Evolutionary conservation across 495 filamentous ascomycete species (phyloP), one percentile per base, ranked within the genome.

Genomic region (Hypoxylon lienhwacheense): DNA sequence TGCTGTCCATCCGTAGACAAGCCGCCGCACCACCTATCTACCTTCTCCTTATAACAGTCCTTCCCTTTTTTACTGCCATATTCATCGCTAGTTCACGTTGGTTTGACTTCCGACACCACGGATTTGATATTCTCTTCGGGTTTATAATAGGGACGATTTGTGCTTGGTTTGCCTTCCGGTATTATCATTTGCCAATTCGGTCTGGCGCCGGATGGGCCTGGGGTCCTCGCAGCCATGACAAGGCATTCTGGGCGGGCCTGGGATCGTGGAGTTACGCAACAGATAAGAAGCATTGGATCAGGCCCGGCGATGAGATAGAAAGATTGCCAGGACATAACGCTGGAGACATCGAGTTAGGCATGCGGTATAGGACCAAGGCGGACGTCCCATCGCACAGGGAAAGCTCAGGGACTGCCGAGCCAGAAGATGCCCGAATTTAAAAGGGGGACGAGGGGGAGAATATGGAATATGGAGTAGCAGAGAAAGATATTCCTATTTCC

Each of bases 81-180:
- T 83, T 78, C 55, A 73, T 85, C 36, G 67, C 81, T 16, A 74
- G 78, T 33, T 83, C 79, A n/a, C 75, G 82, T 14, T 84, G 78
- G 69, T 84, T 90, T 77, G 90, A 96, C 64, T 90, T 87, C 63
- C 79, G 89, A 6, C 90, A 96, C 59, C 89, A 95, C 70, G 88
- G 85, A 8, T 95, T 96, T 70, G 90, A 96, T 52, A 90, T 95
- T 33, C 75, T 96, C 16, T 88, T 86, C 19, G 89, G 90, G 5
- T 85, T 79, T 15, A 62, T 87, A 1, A 81, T 91, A 35, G 88
- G 88, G 5, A 61, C 68, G 16, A 58, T 77, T 28, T 53, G 53
- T 4, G 69, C 79, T 7, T 67, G 75, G 46, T 81, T 78, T 54
- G 60, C 76, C 16, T 82, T 82, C 67, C 66, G 72, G 14, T 81